Percentiles rank a stretch among this genome's conserved stretches.
Evolutionary conservation across 1,139 yeast genomes (phyloP).

Genomic region (Magnusiomyces suaveolens): DNA sequence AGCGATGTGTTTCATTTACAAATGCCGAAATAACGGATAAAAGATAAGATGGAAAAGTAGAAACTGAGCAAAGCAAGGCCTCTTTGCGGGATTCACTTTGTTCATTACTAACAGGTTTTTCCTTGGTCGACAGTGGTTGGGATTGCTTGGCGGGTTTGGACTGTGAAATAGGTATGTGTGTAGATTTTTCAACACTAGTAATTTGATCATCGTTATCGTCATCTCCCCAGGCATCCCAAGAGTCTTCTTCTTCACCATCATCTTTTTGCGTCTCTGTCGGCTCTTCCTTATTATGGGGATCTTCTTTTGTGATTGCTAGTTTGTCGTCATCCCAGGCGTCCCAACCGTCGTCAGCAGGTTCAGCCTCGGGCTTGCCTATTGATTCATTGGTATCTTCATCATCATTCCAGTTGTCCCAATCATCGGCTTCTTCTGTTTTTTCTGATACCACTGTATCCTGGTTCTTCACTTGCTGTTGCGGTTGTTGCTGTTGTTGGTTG

Average conservation of each 20-base stretch:
- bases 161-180: not conserved
- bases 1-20: constrained; percentile 6
- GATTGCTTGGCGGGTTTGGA: not conserved
- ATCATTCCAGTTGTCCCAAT: constrained; percentile 21
- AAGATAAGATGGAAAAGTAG: constrained; percentile 9
- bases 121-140: not conserved
- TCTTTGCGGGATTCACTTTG: constrained; percentile 1
- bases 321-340: constrained; percentile 10
- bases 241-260: constrained; percentile 9
- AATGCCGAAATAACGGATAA: constrained; percentile 6
- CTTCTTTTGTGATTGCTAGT: not conserved
- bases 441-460: not conserved
- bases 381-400: constrained; percentile 14
- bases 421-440: constrained; percentile 15
- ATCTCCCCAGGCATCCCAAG: constrained; percentile 26
- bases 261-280: not conserved
- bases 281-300: not conserved
- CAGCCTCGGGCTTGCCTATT: constrained; percentile 2
- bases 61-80: constrained; percentile 9
- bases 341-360: constrained; percentile 12
- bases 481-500: not conserved
- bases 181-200: not conserved
- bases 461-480: not conserved
- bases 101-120: not conserved
- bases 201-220: constrained; percentile 13